Percentiles rank a stretch among this genome's conserved stretches.
Evolutionary conservation across 2,329 filamentous ascomycete species (phyloP).

Genomic region (Aspergillus latus): DNA sequence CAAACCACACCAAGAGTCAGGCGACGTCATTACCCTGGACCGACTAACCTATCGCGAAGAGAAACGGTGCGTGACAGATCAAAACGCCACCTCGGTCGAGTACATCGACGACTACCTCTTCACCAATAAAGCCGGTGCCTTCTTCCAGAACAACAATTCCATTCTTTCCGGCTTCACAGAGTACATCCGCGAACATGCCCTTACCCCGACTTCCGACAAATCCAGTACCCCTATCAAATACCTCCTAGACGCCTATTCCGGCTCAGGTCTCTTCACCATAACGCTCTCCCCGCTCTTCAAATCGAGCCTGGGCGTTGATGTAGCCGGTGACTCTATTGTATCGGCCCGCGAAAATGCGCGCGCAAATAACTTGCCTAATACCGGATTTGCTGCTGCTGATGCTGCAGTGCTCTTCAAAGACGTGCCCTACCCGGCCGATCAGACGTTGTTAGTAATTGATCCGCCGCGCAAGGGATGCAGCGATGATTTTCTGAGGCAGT

Average conservation of each 20-base stretch:
- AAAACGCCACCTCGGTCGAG: slow-evolving; percentile 78
- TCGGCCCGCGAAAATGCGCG: slow-evolving; percentile 76
- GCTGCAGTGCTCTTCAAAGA: slow-evolving; percentile 77
- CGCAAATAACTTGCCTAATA: slow-evolving; percentile 73
- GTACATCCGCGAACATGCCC: slow-evolving; percentile 79
- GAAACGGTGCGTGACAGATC: slow-evolving; percentile 87
- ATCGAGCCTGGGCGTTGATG: slow-evolving; percentile 85
- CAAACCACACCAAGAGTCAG: slow-evolving; percentile 33
- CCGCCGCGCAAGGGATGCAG: slow-evolving; percentile 97
- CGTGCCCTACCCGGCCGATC: slow-evolving; percentile 70
- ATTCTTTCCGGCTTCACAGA: slow-evolving; percentile 84
- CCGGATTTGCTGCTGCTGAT: slow-evolving; percentile 85
- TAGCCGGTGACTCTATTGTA: slow-evolving; percentile 73
- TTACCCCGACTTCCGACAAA: slow-evolving; percentile 41
- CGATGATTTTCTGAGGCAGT: slow-evolving; percentile 74
- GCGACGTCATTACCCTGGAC: slow-evolving; percentile 56
- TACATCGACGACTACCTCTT: slow-evolving; percentile 84
- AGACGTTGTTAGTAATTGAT: slow-evolving; percentile 93
- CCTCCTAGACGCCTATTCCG: slow-evolving; percentile 96
- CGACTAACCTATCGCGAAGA: slow-evolving; percentile 66
- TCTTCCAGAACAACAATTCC: slow-evolving; percentile 99
- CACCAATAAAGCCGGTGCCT: slow-evolving; percentile 86
- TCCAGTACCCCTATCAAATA: slow-evolving; percentile 63
- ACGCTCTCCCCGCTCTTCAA: slow-evolving; percentile 80
- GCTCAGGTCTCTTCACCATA: slow-evolving; percentile 95